Percentiles rank a stretch among this genome's conserved stretches.
Conservation (phyloP, 176 grass and related monocot species). For the Avena eriantha region DNA sequence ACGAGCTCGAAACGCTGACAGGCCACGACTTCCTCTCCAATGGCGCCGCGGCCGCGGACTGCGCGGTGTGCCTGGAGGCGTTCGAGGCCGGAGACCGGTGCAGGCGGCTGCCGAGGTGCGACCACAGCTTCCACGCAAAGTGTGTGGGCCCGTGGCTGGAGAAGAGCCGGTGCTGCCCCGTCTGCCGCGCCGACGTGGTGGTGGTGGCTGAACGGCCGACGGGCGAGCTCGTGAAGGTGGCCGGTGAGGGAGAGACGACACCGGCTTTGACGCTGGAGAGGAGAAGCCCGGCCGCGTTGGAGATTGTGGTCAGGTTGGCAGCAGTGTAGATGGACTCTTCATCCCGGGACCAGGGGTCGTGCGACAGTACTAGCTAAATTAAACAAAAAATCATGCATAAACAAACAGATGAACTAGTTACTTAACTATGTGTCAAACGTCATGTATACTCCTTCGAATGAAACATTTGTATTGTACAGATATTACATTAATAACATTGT, state of each 20-base stretch:
- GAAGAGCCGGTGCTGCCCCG: constrained; percentile 59
- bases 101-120: constrained; percentile 61
- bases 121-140: constrained; percentile 67
- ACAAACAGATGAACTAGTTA: too few relatives aligned
- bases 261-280: too few relatives aligned
- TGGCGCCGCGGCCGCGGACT: background rate
- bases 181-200: constrained; percentile 55
- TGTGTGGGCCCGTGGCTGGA: constrained; percentile 75
- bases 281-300: constrained; percentile 1
- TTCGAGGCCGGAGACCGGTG: constrained; percentile 61
- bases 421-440: too few relatives aligned
- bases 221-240: background rate
- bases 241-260: background rate
- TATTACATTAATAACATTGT: too few relatives aligned
- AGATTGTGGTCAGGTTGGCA: background rate
- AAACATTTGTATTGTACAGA: too few relatives aligned
- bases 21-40: constrained; percentile 45
- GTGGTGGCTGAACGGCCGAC: constrained; percentile 9
- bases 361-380: too few relatives aligned
- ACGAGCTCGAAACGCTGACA: constrained; percentile 53
- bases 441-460: too few relatives aligned
- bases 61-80: constrained; percentile 69
- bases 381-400: too few relatives aligned
- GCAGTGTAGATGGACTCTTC: background rate
- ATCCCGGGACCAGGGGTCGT: background rate